Evolutionary conservation across 352 stramenopile species (phyloP).

Genomic region (Phytophthora quininea): DNA sequence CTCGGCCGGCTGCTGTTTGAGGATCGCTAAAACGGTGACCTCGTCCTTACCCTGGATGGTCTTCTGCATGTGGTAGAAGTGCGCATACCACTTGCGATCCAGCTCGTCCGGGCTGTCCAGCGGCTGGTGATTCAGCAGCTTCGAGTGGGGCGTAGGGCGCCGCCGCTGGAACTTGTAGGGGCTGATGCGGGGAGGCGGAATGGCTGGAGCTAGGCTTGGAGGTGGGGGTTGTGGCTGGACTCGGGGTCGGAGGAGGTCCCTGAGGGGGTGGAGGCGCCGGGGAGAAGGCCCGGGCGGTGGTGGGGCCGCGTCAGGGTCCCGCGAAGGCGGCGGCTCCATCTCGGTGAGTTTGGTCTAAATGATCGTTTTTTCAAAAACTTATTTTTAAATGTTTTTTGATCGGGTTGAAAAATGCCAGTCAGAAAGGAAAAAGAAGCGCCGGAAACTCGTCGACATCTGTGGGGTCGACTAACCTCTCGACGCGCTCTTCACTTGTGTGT

Average conservation of each 20-base stretch:
- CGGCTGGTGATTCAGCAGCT: conserved; percentile 73
- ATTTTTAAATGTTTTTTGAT: too few relatives aligned
- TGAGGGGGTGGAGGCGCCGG: conserved; percentile 44
- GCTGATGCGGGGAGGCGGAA: conserved; percentile 26
- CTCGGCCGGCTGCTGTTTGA: conserved; percentile 63
- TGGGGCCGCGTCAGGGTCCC: conserved; percentile 1
- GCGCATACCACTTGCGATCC: conserved; percentile 87
- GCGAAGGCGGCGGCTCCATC: conserved; percentile 23
- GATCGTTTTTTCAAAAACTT: neutral
- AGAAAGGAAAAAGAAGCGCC: neutral
- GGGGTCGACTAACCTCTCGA: neutral
- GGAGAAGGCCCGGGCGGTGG: conserved; percentile 20
- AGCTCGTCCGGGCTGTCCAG: conserved; percentile 80
- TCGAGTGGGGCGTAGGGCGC: conserved; percentile 58
- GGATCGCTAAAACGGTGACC: conserved; percentile 44
- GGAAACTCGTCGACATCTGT: conserved; percentile 4
- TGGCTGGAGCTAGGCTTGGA: conserved; percentile 9
- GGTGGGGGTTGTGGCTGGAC: conserved; percentile 7
- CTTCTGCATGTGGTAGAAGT: conserved; percentile 89
- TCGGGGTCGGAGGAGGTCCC: conserved; percentile 38
- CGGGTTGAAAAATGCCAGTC: conserved; percentile 1
- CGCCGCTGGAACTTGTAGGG: conserved; percentile 11
- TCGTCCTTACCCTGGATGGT: conserved; percentile 79
- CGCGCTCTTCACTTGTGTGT: neutral
- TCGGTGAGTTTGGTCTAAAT: neutral